Evolutionary conservation across 2,329 filamentous ascomycete genomes (phyloP).

Genomic region (Pseudodiploospora longispora): DNA sequence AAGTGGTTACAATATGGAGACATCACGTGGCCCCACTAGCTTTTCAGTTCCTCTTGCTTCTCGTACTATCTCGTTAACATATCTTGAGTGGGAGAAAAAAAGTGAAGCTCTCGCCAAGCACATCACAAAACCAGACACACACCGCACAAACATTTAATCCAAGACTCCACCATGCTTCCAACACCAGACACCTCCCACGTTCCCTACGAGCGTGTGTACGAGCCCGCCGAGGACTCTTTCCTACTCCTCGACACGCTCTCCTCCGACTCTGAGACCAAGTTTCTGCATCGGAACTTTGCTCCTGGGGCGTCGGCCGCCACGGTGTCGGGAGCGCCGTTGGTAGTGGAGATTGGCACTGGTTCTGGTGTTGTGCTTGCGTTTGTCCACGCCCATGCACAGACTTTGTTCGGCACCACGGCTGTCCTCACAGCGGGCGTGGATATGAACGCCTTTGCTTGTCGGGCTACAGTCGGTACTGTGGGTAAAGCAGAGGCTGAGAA

Average conservation of each 20-base stretch:
- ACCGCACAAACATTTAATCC: conserved; percentile 4
- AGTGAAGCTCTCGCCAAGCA: conserved; percentile 6
- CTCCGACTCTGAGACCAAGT: conserved; percentile 56
- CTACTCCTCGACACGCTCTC: conserved; percentile 88
- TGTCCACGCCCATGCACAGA: conserved; percentile 62
- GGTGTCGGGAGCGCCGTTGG: conserved; percentile 28
- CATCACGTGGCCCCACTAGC: conserved; percentile 18
- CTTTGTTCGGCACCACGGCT: conserved; percentile 63
- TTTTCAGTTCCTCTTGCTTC: neutral
- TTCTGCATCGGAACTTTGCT: conserved; percentile 57
- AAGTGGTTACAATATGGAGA: neutral
- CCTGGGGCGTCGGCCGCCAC: conserved; percentile 16
- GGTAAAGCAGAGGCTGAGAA: conserved; percentile 31
- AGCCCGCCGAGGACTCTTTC: conserved; percentile 93
- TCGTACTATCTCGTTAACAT: neutral
- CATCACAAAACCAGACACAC: neutral
- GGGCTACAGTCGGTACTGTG: conserved; percentile 65
- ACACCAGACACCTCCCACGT: conserved; percentile 93
- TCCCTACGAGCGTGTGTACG: conserved; percentile 80
- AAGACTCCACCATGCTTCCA: conserved; percentile 60
- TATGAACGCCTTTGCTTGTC: conserved; percentile 76
- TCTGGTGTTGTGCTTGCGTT: conserved; percentile 94
- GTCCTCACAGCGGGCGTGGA: conserved; percentile 72
- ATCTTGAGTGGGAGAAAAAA: neutral
- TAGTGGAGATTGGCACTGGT: conserved; percentile 83